Evolutionary conservation across 768 basidiomycete genomes (phyloP), one percentile per base, ranked within the genome.

Genomic region (Phylloporus arenicola): DNA sequence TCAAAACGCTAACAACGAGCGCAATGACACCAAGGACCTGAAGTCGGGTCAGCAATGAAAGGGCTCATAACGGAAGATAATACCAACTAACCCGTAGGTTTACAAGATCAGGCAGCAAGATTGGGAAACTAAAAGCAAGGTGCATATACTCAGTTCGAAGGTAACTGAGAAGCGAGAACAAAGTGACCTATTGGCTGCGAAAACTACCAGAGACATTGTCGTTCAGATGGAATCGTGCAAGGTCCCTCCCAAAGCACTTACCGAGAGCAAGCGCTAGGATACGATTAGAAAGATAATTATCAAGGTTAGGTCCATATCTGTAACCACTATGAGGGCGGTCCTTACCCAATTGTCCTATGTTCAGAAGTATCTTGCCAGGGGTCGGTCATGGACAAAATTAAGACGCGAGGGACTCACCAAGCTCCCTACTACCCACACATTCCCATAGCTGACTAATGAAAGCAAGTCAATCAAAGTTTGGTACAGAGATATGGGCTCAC

Each of bases 371-470:
- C 81, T 83, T 54, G 37, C 8, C 45, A 50, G 10, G 38, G 16
- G 35, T 51, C 45, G 47, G 43, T 48, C 27, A 42, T 4, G n/a
- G 14, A 19, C 22, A 31, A 24, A 14, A 42, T 48, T 10, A 16
- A 40, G 7, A 17, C 13, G 6, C 11, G 46, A 16, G 11, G 5
- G n/a, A 19, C 76, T 58, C 54, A 82, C 80, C 45, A 84, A 72
- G 24, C 62, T 37, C 0, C 63, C 69, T 6, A 79, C 79, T 20
- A 81, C 61, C 35, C 57, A 63, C 10, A 74, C 49, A 53, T 82
- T 83, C 30, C 71, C 68, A 37, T 78, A 70, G 67, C 82, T 83
- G 58, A 84, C 82, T 83, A 52, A 27, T 47, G 43, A 43, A n/a
- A 29, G 3, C 17, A 25, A 19, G 45, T 51, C 24, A 47, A 24